phyloP scores from a whole-genome alignment of 2,329 filamentous ascomycete genomes.

The Colletotrichum gloeosporioides region DNA sequence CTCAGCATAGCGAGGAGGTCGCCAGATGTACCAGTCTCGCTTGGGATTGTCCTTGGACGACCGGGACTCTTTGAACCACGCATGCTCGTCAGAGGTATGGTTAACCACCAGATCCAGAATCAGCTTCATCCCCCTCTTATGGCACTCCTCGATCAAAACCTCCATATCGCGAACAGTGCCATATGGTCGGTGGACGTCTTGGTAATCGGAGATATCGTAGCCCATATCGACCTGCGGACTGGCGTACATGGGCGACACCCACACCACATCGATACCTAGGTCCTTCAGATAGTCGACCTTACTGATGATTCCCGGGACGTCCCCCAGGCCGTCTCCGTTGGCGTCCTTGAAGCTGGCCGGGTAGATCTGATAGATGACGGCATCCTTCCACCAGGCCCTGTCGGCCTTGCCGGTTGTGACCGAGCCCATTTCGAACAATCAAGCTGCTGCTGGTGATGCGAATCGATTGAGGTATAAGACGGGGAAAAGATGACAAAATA shows the following conservation, averaged over 20 bases:
- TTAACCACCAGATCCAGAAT: conserved; percentile 81
- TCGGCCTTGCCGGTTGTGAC: conserved; percentile 3
- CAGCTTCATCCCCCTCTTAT: conserved; percentile 69
- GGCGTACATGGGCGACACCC: conserved; percentile 71
- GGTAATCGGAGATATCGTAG: conserved; percentile 74
- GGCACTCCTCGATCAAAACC: conserved; percentile 62
- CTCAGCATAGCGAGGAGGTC: conserved; percentile 54
- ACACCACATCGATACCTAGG: conserved; percentile 69
- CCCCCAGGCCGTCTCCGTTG: conserved; percentile 65
- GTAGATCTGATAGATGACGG: conserved; percentile 64
- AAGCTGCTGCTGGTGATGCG: neutral
- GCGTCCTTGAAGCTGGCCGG: conserved; percentile 63
- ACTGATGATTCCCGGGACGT: conserved; percentile 67
- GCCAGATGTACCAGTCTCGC: conserved; percentile 72
- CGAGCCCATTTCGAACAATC: conserved; percentile 3
- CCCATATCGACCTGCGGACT: conserved; percentile 73
- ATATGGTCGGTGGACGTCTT: conserved; percentile 68
- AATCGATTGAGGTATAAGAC: neutral
- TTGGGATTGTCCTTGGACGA: conserved; percentile 67
- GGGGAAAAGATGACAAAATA: neutral
- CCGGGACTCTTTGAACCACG: conserved; percentile 73
- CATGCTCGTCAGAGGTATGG: conserved; percentile 75
- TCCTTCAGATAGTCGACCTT: conserved; percentile 66
- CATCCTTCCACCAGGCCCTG: conserved; percentile 60
- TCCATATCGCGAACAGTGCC: conserved; percentile 72